These are phyloP conservation scores for Leishmania turanica DNA, from an alignment of 208 protist species.

Conservation along the genomic window DNA sequence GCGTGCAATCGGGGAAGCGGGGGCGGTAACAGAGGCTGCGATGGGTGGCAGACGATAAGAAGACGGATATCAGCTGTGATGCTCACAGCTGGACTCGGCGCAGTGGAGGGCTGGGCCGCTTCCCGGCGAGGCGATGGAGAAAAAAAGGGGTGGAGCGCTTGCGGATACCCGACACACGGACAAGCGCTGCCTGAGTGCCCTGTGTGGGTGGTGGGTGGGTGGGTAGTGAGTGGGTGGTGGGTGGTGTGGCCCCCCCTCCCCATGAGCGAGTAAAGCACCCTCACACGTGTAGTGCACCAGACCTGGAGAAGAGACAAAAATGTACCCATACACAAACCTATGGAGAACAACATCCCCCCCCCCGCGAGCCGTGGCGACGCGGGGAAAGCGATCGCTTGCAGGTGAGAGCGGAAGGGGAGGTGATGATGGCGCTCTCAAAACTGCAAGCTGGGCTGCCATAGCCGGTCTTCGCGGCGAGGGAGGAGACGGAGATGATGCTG, in stretches of 20 bases:
- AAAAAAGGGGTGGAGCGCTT: background rate
- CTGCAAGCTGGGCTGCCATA: slow-evolving; percentile 74
- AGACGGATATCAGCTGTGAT: background rate
- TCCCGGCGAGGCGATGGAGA: background rate
- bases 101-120: background rate
- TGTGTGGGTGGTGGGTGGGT: background rate
- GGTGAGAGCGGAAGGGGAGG: too few species aligned
- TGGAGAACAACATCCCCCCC: background rate
- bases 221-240: background rate
- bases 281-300: background rate
- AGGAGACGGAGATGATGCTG: slow-evolving; percentile 55
- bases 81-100: background rate
- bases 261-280: background rate
- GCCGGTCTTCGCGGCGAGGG: slow-evolving; percentile 67
- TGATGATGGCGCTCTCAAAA: slow-evolving; percentile 23
- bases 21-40: background rate
- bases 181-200: background rate
- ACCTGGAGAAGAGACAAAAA: background rate
- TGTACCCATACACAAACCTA: background rate
- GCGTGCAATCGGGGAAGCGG: background rate
- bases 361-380: background rate
- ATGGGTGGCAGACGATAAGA: background rate
- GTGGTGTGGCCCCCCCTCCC: background rate
- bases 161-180: too few species aligned
- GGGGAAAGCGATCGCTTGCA: background rate